phyloP scores from a whole-genome alignment of 2,329 filamentous ascomycete genomes.

The Ustulina deusta region DNA sequence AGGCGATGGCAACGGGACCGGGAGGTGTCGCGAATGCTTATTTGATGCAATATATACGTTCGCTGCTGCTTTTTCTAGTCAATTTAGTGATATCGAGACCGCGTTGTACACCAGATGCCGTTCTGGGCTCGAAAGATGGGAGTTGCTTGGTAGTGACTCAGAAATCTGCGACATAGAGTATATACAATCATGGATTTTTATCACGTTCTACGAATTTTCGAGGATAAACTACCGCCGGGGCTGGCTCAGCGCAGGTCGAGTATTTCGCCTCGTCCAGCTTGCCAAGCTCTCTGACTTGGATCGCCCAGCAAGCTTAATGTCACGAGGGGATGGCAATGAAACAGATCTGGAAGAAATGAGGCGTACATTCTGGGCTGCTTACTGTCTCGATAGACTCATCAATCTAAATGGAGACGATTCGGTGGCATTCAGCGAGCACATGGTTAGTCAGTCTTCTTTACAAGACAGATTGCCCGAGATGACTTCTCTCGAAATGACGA shows the following conservation, averaged over 20 bases:
- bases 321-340: background rate
- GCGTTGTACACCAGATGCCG: background rate
- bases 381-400: background rate
- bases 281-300: background rate
- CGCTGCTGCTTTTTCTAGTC: background rate
- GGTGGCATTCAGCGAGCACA: background rate
- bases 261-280: background rate
- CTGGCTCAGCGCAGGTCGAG: background rate
- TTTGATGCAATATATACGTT: background rate
- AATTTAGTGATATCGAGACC: background rate
- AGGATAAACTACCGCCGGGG: background rate
- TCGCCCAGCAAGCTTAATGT: background rate
- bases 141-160: background rate
- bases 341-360: background rate
- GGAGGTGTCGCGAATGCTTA: background rate
- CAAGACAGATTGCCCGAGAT: too few species aligned
- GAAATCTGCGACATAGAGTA: too few species aligned
- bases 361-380: background rate
- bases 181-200: background rate
- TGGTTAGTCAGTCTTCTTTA: too few species aligned
- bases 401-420: background rate
- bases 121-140: background rate
- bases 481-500: too few species aligned
- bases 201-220: background rate
- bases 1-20: background rate